These are phyloP conservation scores for Solanum boliviense DNA, from an alignment of 257 asterid species.

Conservation along the genomic window DNA sequence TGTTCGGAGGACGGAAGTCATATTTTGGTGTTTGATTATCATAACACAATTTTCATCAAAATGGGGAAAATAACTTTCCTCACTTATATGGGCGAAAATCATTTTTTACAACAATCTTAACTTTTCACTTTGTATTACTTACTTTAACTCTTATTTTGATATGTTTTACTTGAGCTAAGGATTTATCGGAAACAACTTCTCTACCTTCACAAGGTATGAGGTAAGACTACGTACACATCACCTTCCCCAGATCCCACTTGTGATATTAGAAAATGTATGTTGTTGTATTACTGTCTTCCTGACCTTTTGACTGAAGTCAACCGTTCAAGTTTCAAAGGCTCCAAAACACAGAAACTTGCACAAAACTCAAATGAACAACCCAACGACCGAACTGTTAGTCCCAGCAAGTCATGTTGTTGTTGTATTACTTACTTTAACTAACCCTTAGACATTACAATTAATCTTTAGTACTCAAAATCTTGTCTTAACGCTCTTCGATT, in stretches of 20 bases:
- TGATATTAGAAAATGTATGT: background rate
- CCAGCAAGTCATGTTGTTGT: too few relatives aligned
- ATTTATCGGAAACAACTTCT: background rate
- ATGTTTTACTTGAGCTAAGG: background rate
- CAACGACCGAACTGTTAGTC: rapidly evolving
- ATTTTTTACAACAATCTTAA: background rate
- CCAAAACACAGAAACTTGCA: too few relatives aligned
- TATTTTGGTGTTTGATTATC: background rate
- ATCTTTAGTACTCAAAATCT: background rate
- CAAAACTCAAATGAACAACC: too few relatives aligned
- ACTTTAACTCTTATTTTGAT: background rate
- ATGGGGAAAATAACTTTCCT: background rate
- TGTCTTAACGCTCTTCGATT: background rate
- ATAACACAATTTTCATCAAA: background rate
- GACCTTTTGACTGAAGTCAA: too few relatives aligned
- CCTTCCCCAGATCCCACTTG: background rate
- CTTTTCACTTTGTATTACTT: background rate
- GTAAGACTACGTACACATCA: background rate
- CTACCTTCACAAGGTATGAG: background rate
- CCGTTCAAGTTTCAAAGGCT: too few relatives aligned
- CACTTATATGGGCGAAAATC: background rate
- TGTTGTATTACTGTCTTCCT: too few relatives aligned
- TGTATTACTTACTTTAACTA: background rate
- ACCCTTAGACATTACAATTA: background rate
- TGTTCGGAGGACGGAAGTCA: background rate